Evolutionary conservation across 331 rosid species (phyloP).

Genomic region (Pyracantha coccinea): DNA sequence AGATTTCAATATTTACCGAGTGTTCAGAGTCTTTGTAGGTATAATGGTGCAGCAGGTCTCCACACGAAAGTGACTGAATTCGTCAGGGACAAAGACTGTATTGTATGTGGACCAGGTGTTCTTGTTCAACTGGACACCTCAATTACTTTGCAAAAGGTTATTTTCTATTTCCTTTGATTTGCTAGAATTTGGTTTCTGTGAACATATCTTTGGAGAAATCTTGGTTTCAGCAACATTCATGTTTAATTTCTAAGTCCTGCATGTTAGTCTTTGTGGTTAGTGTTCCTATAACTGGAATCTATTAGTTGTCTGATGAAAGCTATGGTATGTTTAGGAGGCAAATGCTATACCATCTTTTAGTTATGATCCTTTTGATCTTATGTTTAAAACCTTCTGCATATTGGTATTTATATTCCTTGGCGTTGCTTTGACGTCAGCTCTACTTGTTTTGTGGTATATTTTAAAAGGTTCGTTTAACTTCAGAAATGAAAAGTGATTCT

Average conservation of each 20-base stretch:
- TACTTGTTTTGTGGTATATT: neutral
- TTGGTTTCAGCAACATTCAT: neutral
- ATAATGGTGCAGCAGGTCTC: conserved; percentile 90
- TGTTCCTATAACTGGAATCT: neutral
- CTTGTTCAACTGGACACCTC: conserved; percentile 83
- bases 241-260: neutral
- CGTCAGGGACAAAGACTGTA: conserved; percentile 85
- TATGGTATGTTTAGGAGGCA: neutral
- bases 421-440: neutral
- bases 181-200: neutral
- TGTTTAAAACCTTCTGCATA: neutral
- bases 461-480: neutral
- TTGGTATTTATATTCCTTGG: neutral
- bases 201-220: neutral
- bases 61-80: conserved; percentile 95
- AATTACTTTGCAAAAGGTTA: conserved; percentile 73
- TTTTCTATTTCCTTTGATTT: conserved; percentile 4
- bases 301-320: neutral
- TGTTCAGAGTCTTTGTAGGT: conserved; percentile 45
- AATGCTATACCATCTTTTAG: neutral
- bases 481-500: neutral
- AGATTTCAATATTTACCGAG: conserved; percentile 2
- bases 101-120: conserved; percentile 94
- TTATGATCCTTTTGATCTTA: neutral
- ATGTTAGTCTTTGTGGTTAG: neutral